A percentile compares a stretch with the other conserved stretches of the same genome.
phyloP scores from a whole-genome alignment of 2,329 filamentous ascomycete species.

The Ampelomyces quisqualis region DNA sequence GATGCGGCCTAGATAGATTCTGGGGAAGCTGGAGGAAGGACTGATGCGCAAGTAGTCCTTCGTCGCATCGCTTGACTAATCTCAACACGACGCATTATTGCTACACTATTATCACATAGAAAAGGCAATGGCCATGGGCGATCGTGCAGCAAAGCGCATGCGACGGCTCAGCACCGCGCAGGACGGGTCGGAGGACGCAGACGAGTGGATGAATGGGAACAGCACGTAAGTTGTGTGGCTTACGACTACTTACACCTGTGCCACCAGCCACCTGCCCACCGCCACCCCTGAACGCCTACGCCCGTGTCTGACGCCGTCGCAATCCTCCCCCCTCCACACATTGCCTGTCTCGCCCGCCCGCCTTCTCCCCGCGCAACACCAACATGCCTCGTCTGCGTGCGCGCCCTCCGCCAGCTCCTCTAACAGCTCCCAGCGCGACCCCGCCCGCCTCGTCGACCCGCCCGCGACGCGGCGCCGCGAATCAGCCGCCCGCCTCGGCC shows the following conservation, averaged over 20 bases:
- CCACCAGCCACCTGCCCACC: slow-evolving; percentile 24
- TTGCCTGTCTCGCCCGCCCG: slow-evolving; percentile 5
- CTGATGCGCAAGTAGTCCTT: slow-evolving; percentile 6
- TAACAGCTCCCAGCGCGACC: slow-evolving; percentile 39
- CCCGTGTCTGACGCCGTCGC: slow-evolving; percentile 20
- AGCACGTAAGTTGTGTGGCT: slow-evolving; percentile 38
- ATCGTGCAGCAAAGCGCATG: slow-evolving; percentile 43
- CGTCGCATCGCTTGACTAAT: slow-evolving; percentile 4
- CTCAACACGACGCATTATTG: background rate
- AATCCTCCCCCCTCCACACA: slow-evolving; percentile 7
- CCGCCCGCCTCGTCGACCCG: slow-evolving; percentile 42
- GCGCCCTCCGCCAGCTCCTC: slow-evolving; percentile 33
- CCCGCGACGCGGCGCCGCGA: slow-evolving; percentile 40
- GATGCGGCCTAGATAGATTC: slow-evolving; percentile 2
- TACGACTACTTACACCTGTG: slow-evolving; percentile 24
- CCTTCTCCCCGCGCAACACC: slow-evolving; percentile 14
- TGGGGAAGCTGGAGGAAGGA: slow-evolving; percentile 12
- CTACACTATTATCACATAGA: background rate
- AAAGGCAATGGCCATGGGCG: slow-evolving; percentile 21
- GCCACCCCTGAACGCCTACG: slow-evolving; percentile 7
- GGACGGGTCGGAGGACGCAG: slow-evolving; percentile 36
- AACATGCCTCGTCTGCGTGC: slow-evolving; percentile 43
- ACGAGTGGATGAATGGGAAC: slow-evolving; percentile 39
- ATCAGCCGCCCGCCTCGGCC: slow-evolving; percentile 38
- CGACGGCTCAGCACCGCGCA: slow-evolving; percentile 46